Conservation (phyloP, 768 basidiomycete species). For the Rhizopogon vesiculosus region DNA sequence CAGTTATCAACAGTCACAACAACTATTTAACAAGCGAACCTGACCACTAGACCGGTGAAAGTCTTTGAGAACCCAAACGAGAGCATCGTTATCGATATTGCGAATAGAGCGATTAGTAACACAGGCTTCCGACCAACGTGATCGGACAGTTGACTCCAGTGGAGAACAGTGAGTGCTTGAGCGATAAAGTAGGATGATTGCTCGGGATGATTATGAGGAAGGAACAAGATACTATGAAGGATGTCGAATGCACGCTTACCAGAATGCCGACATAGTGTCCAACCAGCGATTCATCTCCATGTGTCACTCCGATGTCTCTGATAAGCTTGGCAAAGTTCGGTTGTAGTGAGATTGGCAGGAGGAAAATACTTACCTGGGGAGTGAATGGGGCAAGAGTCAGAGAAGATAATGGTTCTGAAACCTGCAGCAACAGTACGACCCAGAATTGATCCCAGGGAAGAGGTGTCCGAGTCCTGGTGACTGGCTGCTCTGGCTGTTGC, state of each 20-base stretch:
- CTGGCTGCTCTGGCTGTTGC: constrained; percentile 10
- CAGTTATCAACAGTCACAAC: not conserved
- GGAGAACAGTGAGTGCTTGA: constrained; percentile 40
- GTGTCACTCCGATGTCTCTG: constrained; percentile 29
- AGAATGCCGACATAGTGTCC: constrained; percentile 45
- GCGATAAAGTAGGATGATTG: constrained; percentile 45
- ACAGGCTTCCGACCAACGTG: constrained; percentile 44
- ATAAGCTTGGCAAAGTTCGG: constrained; percentile 14
- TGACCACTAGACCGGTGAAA: constrained; percentile 37
- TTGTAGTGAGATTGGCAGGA: not conserved
- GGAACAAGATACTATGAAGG: constrained; percentile 24
- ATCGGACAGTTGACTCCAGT: constrained; percentile 48
- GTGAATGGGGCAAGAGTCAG: constrained; percentile 73
- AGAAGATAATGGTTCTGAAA: constrained; percentile 69
- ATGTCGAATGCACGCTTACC: constrained; percentile 23
- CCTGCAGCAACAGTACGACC: constrained; percentile 63
- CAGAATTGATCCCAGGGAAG: constrained; percentile 66
- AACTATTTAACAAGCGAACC: constrained; percentile 22
- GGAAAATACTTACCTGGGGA: constrained; percentile 40
- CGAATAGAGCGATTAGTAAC: constrained; percentile 38
- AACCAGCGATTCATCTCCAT: constrained; percentile 39
- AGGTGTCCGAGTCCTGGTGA: constrained; percentile 36
- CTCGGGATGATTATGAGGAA: constrained; percentile 23
- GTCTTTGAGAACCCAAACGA: constrained; percentile 44
- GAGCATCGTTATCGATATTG: constrained; percentile 40